Percentiles rank a stretch among this genome's conserved stretches.
phyloP scores from a whole-genome alignment of 495 filamentous ascomycete genomes.

The Penicillium lagena region DNA sequence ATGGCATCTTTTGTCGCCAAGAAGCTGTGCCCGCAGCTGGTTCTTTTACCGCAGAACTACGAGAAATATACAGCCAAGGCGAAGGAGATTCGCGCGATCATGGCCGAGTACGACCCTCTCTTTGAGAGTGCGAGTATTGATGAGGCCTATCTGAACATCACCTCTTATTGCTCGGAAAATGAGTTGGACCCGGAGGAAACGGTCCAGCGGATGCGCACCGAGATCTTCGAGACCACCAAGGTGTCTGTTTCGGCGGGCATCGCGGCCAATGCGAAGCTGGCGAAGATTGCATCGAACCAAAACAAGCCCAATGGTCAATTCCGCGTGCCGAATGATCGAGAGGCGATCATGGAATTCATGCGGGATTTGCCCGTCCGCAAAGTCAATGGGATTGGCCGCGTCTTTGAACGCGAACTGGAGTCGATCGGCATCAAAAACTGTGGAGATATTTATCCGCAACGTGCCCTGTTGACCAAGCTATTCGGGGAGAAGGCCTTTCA shows the following conservation, averaged over 20 bases:
- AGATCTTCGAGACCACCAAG: slow-evolving; percentile 69
- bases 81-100: slow-evolving; percentile 73
- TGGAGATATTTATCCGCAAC: slow-evolving; percentile 76
- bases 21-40: slow-evolving; percentile 84
- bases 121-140: slow-evolving; percentile 94
- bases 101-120: slow-evolving; percentile 79
- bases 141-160: slow-evolving; percentile 96
- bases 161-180: slow-evolving; percentile 70
- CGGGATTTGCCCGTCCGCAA: slow-evolving; percentile 73
- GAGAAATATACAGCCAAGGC: slow-evolving; percentile 91
- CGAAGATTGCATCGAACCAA: slow-evolving; percentile 89
- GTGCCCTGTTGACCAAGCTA: slow-evolving; percentile 63
- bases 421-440: slow-evolving; percentile 84
- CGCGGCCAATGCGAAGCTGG: slow-evolving; percentile 84
- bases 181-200: slow-evolving; percentile 62
- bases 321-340: slow-evolving; percentile 59
- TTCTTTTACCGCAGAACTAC: slow-evolving; percentile 79
- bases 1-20: slow-evolving; percentile 96
- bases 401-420: slow-evolving; percentile 87
- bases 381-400: slow-evolving; percentile 88
- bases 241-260: slow-evolving; percentile 95
- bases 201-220: slow-evolving; percentile 66
- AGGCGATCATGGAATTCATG: slow-evolving; percentile 81
- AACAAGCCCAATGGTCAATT: slow-evolving; percentile 98
- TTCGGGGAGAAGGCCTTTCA: slow-evolving; percentile 90